phyloP scores from a whole-genome alignment of 257 asterid genomes.

The Thymus mandschuricus region DNA sequence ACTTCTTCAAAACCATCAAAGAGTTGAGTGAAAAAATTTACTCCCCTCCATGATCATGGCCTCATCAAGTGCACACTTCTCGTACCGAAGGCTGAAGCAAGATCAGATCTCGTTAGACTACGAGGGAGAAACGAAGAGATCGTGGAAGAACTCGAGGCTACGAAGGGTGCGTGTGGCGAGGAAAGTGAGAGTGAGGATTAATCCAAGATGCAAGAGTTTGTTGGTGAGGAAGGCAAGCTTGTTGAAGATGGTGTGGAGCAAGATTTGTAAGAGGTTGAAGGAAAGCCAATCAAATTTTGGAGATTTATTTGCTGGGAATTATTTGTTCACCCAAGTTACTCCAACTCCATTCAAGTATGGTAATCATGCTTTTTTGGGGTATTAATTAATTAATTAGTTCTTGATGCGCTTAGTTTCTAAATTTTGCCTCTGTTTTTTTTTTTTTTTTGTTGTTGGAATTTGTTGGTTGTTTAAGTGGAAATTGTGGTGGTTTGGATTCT shows the following conservation, averaged over 20 bases:
- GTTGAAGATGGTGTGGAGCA: conserved; percentile 45
- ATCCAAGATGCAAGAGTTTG: conserved; percentile 39
- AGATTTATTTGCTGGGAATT: conserved; percentile 74
- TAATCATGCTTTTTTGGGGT: neutral
- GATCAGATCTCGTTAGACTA: conserved; percentile 33
- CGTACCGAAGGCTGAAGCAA: conserved; percentile 48
- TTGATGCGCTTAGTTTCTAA: too few relatives aligned
- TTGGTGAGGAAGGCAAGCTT: conserved; percentile 47
- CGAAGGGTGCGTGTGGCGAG: conserved; percentile 39
- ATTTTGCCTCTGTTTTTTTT: neutral
- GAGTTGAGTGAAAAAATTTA: too few relatives aligned
- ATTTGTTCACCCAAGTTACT: conserved; percentile 64
- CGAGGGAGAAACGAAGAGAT: conserved; percentile 24
- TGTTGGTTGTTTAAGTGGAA: neutral
- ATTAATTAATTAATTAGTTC: neutral
- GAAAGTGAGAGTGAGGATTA: conserved; percentile 46
- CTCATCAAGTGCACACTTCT: conserved; percentile 16
- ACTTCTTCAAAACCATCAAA: neutral
- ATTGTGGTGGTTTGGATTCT: neutral
- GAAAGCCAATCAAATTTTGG: conserved; percentile 63
- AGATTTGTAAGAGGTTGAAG: conserved; percentile 56
- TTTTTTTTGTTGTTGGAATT: neutral
- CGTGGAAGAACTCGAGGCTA: conserved; percentile 30
- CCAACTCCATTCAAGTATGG: conserved; percentile 41
- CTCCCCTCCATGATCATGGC: neutral